These are phyloP conservation scores for Penicillium sp. DNA, from an alignment of 2,329 filamentous ascomycete genomes.

Conservation along the genomic window DNA sequence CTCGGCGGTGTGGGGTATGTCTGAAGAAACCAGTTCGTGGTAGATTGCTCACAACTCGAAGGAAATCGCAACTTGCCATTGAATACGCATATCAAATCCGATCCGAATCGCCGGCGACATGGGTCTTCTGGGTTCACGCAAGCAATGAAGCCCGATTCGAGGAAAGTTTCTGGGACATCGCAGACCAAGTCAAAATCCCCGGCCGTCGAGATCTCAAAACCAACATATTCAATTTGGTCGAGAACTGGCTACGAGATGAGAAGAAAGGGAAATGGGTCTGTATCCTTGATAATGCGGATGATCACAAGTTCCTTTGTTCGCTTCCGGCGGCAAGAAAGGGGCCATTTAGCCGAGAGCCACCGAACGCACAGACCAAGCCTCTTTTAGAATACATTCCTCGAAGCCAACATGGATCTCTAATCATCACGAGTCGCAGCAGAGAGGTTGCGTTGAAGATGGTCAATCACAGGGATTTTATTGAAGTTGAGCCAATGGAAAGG, in stretches of 20 bases:
- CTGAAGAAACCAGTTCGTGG: background rate
- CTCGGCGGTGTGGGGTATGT: background rate
- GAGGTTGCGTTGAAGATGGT: no score
- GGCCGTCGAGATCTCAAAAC: background rate
- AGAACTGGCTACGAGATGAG: background rate
- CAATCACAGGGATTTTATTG: no score
- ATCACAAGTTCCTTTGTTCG: no score
- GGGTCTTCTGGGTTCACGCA: background rate
- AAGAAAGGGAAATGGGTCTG: no score
- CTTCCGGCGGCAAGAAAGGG: no score
- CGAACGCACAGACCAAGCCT: no score
- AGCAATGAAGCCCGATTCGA: background rate
- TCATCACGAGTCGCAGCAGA: no score
- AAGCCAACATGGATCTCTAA: no score
- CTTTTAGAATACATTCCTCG: no score
- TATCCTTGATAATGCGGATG: no score
- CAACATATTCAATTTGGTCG: background rate
- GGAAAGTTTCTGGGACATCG: background rate
- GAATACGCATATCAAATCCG: background rate
- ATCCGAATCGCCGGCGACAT: background rate
- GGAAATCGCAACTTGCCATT: background rate
- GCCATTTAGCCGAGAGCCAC: no score
- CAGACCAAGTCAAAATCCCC: background rate
- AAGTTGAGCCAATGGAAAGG: no score
- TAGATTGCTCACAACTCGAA: background rate